Evolutionary conservation across 495 filamentous ascomycete species (phyloP), one percentile per base, ranked within the genome.

Genomic region (Talaromyces adpressus): DNA sequence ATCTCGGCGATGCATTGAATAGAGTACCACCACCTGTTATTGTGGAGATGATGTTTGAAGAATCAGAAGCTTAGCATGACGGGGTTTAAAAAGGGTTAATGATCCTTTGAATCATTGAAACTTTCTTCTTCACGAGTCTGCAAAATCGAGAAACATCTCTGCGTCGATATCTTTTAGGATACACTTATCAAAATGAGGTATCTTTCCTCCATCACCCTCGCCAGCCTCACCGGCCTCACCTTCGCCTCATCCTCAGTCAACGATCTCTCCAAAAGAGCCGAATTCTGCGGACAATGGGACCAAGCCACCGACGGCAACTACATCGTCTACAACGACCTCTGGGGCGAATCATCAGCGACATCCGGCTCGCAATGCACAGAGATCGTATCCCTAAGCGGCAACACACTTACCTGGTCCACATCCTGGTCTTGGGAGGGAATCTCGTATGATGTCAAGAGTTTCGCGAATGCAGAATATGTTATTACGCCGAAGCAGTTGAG

Each of bases 331-430:
- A 81, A 84, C 70, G 77, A 86, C 68, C 73, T 84, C 52, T 85
- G 83, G 82, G 83, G 83, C 29, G 47, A 69, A 57, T 63, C 63
- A 57, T 65, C 64, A 45, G 73, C 81, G 49, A 75, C 71, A 34
- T 72, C 75, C 27, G 86, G 85, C 34, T 77, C 66, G 14, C 85
- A 88, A 71, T 88, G 86, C 77, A 82, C 83, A 9, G 77, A 74
- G 1, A 69, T 87, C 27, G 78, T 82, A 67, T 77, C 77, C 11
- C 65, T 77, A 41, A 77, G 67, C 61, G 76, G 77, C 53, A 72
- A 64, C 64, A 79, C 64, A 1, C 72, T 88, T 59, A 71, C 77
- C 56, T 89, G 85, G 85, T 75, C 79, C 61, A 84, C 85, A 4
- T 73, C 68, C 18, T 89, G 82, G 83, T 71, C 78, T 25, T 89